Evolutionary conservation across 495 filamentous ascomycete species (phyloP).

Genomic region (Neurospora sp.): DNA sequence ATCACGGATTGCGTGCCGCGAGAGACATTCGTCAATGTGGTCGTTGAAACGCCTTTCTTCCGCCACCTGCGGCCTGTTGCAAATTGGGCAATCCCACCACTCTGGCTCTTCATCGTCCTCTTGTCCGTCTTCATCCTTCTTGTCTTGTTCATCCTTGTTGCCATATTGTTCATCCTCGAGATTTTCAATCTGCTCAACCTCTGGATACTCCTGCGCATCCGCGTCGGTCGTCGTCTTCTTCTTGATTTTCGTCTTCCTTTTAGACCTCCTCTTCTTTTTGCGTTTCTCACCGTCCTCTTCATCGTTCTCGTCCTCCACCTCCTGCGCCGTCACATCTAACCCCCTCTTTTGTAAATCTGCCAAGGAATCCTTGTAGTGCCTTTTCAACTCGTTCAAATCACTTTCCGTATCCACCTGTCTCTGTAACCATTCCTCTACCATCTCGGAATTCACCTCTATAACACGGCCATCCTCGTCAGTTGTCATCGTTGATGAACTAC

Average conservation of each 20-base stretch:
- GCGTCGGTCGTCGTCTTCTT: neutral
- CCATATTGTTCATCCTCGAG: neutral
- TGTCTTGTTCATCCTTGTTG: neutral
- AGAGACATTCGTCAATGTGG: slow-evolving; percentile 91
- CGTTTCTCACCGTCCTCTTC: neutral
- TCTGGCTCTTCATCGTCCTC: slow-evolving; percentile 11
- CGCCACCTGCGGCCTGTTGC: slow-evolving; percentile 57
- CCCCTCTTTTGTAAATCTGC: neutral
- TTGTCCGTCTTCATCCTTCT: neutral
- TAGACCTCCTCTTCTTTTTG: neutral
- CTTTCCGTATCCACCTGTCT: neutral
- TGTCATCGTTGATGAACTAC: neutral
- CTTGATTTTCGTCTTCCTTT: neutral
- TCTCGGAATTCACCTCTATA: neutral
- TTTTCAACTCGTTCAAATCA: neutral
- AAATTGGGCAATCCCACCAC: slow-evolving; percentile 84
- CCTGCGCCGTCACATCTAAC: neutral
- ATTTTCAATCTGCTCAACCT: neutral
- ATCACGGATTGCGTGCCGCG: slow-evolving; percentile 73
- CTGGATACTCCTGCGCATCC: neutral
- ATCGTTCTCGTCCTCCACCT: neutral
- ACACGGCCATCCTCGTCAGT: neutral
- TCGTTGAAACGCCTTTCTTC: slow-evolving; percentile 78
- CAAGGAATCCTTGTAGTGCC: neutral
- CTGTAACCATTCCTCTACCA: neutral